Conservation (phyloP, 2,329 filamentous ascomycete species). For the Xylaria sp. region DNA sequence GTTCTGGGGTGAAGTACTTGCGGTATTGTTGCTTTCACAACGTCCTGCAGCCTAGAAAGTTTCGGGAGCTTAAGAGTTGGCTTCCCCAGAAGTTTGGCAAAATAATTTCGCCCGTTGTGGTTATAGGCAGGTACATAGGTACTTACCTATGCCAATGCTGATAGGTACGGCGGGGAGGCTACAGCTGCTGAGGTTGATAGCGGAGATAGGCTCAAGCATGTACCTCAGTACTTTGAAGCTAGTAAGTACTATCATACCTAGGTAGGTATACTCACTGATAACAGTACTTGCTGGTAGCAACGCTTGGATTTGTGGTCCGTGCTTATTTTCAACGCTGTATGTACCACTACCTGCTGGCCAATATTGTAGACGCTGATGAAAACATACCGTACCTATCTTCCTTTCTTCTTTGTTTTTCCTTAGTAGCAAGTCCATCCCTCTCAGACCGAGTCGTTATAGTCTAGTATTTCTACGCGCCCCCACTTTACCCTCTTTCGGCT, state of each 20-base stretch:
- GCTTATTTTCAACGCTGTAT: neutral
- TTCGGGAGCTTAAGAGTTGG: conserved; percentile 32
- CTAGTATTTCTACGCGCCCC: no score
- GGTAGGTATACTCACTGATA: neutral
- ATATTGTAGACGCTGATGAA: no score
- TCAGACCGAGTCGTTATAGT: no score
- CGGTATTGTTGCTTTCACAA: conserved; percentile 24
- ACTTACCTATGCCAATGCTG: neutral
- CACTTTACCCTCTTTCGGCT: neutral
- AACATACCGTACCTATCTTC: no score
- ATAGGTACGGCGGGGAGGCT: conserved; percentile 1
- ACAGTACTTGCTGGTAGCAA: neutral
- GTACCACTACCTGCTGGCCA: neutral
- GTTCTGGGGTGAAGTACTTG: conserved; percentile 5
- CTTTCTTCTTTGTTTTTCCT: no score
- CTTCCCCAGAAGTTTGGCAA: conserved; percentile 36
- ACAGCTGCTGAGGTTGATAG: conserved; percentile 3
- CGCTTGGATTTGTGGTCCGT: neutral
- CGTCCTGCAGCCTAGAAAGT: conserved; percentile 32
- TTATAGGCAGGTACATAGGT: conserved; percentile 21
- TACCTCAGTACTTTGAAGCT: neutral
- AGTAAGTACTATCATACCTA: neutral
- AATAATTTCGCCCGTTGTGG: conserved; percentile 41
- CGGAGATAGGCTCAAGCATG: neutral
- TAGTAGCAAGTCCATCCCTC: no score